Percentiles rank a stretch among this genome's conserved stretches.
phyloP scores from a whole-genome alignment of 2,329 filamentous ascomycete genomes.

The Dactylonectria macrodidyma region DNA sequence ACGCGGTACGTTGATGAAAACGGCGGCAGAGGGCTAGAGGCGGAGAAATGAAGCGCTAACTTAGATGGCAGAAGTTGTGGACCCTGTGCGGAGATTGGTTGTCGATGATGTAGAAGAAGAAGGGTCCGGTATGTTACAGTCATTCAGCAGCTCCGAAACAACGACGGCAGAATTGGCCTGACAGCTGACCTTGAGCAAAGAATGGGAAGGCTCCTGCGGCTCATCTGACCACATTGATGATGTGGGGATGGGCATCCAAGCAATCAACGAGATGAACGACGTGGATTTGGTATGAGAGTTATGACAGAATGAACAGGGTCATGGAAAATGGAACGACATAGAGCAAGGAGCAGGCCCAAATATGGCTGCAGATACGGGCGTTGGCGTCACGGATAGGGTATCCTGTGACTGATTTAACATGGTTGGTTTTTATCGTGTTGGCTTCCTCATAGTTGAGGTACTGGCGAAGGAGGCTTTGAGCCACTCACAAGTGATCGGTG shows the following conservation, averaged over 20 bases:
- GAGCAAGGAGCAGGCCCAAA: conserved; percentile 15
- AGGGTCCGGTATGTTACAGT: conserved; percentile 68
- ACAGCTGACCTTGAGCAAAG: conserved; percentile 53
- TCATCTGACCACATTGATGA: conserved; percentile 71
- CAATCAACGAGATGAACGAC: conserved; percentile 58
- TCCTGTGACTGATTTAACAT: conserved; percentile 27
- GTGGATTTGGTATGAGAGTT: conserved; percentile 45
- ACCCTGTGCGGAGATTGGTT: conserved; percentile 67
- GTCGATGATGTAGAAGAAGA: conserved; percentile 73
- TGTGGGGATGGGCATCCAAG: conserved; percentile 61
- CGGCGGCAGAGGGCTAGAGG: too few relatives aligned
- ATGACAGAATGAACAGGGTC: conserved; percentile 14
- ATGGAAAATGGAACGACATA: conserved; percentile 17
- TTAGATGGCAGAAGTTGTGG: conserved; percentile 55
- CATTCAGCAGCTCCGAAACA: conserved; percentile 46
- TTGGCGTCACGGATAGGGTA: conserved; percentile 26
- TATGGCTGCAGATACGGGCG: conserved; percentile 12
- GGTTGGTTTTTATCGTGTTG: conserved; percentile 30
- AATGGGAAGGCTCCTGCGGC: conserved; percentile 69
- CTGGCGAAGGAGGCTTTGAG: conserved; percentile 14
- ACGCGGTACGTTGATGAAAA: conserved; percentile 44
- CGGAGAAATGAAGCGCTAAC: conserved; percentile 24
- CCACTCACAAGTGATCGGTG: conserved; percentile 19
- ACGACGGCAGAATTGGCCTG: conserved; percentile 45
- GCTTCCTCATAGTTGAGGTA: conserved; percentile 28